These are phyloP conservation scores for Magnolia kwangsiensis DNA, from an alignment of 164 flowering plant species.

Conservation along the genomic window DNA sequence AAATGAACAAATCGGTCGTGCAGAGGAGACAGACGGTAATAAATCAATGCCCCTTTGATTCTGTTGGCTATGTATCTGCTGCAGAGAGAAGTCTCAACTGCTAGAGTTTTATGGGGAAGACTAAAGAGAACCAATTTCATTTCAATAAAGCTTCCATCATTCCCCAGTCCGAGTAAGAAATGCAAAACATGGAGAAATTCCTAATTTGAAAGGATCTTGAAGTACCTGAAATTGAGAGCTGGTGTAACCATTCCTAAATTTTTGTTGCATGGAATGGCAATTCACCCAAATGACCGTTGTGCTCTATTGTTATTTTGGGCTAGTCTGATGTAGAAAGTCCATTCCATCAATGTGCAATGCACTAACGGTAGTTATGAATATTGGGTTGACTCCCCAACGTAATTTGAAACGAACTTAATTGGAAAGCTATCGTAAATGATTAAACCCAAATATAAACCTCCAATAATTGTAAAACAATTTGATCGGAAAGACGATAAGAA, in stretches of 20 bases:
- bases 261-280: background rate
- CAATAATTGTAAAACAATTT: no score
- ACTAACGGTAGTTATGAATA: no score
- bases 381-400: background rate
- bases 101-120: background rate
- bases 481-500: no score
- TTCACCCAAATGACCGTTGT: background rate
- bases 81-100: background rate
- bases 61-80: background rate
- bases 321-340: background rate
- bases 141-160: background rate
- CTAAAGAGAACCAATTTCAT: background rate
- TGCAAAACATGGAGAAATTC: background rate
- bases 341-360: no score
- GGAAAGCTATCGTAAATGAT: no score
- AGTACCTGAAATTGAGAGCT: background rate
- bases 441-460: no score
- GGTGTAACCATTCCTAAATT: background rate
- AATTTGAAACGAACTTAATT: background rate
- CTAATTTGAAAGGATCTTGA: background rate
- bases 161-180: background rate
- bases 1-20: no score
- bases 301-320: background rate
- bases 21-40: conserved; percentile 49
- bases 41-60: background rate